Evolutionary conservation across 768 basidiomycete genomes (phyloP), one percentile per base, ranked within the genome.

Genomic region (Boletus pseudopeckii): DNA sequence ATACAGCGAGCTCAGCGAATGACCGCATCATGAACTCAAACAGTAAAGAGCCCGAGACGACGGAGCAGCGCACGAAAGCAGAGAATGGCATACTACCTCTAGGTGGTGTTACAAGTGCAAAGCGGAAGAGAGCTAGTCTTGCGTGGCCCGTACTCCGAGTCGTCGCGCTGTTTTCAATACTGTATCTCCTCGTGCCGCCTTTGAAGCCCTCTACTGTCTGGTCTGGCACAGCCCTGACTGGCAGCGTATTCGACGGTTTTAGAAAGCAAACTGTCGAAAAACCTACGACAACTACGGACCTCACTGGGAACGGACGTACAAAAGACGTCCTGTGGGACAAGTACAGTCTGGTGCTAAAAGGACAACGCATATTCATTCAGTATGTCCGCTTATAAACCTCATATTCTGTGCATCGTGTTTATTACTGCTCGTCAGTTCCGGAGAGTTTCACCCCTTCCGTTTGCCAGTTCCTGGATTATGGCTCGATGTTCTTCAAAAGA

Each of bases 381-480:
- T 88, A 70, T 50, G 83, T 76, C 33, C 37, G 28, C 6, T 48
- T 56, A 14, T 45, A 46, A 45, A 46, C 45, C n/a, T 7, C 36
- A n/a, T 22, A 52, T 47, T 9, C 14, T 32, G 14, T 17, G 5
- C 45, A 10, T 15, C 10, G 18, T 26, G 18, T 49, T 40, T 14
- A 32, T 36, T 47, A 26, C 7, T 39, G 17, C 37, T 36, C 18
- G 24, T 38, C 54, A 91, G 90, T 61, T 89, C 88, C 1, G 91
- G 91, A 53, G 91, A 92, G 67, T 90, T 91, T 67, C 91, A 92
- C 62, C 82, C 88, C 1, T 92, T 88, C 73, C 81, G 89, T 22
- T 71, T 92, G 8, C 91, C 89, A 10, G 85, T 91, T 0, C 88
- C 86, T 15, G 81, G 81, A 4, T 69, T 92, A 51, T 93, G 91